Conservation (phyloP, 805 yeast genomes). For the Torulaspora maleeae region DNA sequence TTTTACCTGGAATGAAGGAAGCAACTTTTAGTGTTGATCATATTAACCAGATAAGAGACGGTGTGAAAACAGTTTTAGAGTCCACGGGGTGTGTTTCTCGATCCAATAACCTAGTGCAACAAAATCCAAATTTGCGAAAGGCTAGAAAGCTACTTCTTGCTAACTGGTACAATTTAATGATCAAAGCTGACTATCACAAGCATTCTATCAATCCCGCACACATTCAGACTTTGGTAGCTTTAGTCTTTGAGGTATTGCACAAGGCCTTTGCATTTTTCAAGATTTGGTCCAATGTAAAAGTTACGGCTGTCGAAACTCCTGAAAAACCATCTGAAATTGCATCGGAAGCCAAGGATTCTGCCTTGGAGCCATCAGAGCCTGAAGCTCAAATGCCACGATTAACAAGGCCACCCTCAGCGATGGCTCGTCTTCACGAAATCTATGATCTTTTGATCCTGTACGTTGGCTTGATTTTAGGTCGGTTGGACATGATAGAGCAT, state of each 20-base stretch:
- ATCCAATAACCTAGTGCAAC: constrained; percentile 62
- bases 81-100: constrained; percentile 72
- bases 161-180: constrained; percentile 76
- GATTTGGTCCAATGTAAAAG: constrained; percentile 67
- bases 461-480: constrained; percentile 64
- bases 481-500: constrained; percentile 72
- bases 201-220: constrained; percentile 55
- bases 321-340: neutral
- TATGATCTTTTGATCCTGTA: constrained; percentile 56
- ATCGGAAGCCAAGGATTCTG: neutral
- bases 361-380: neutral
- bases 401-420: constrained; percentile 54
- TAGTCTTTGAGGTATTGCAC: constrained; percentile 63
- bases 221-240: constrained; percentile 55
- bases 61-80: constrained; percentile 58
- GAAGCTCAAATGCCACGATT: constrained; percentile 41
- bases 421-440: constrained; percentile 59
- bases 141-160: constrained; percentile 65
- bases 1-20: constrained; percentile 32
- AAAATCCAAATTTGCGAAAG: constrained; percentile 55
- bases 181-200: constrained; percentile 69
- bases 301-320: constrained; percentile 37
- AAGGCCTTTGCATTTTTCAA: constrained; percentile 61
- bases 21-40: constrained; percentile 52
- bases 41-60: constrained; percentile 66